phyloP scores from a whole-genome alignment of 2,329 filamentous ascomycete genomes.

The Cordyceps tenuipes region DNA sequence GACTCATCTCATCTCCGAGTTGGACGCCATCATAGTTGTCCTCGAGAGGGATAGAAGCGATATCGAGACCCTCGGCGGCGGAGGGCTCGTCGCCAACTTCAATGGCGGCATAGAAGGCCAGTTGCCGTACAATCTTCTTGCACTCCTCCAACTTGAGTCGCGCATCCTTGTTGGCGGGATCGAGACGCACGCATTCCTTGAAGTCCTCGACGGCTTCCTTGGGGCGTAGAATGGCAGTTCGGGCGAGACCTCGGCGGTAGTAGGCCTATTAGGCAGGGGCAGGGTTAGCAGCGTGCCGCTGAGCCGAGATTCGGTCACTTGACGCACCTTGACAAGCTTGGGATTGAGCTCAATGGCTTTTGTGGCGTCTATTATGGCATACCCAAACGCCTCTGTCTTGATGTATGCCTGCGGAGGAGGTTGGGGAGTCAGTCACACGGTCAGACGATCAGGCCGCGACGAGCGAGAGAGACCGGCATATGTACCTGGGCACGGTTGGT shows the following conservation, averaged over 20 bases:
- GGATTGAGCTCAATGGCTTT: conserved; percentile 87
- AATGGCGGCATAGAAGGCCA: conserved; percentile 91
- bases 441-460: conserved; percentile 26
- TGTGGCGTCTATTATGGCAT: conserved; percentile 81
- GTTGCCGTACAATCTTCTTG: conserved; percentile 85
- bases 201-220: conserved; percentile 88
- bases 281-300: not conserved
- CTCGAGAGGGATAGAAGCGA: conserved; percentile 79
- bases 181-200: conserved; percentile 79
- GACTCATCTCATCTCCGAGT: conserved; percentile 77
- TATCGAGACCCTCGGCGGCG: conserved; percentile 79
- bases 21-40: conserved; percentile 75
- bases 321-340: conserved; percentile 72
- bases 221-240: conserved; percentile 82
- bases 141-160: conserved; percentile 87
- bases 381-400: conserved; percentile 91
- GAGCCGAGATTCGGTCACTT: not conserved
- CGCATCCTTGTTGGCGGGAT: conserved; percentile 81
- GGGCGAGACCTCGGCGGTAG: conserved; percentile 85
- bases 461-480: conserved; percentile 14
- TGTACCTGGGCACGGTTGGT: conserved; percentile 81
- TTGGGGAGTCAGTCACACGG: conserved; percentile 39
- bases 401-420: conserved; percentile 65
- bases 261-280: conserved; percentile 55
- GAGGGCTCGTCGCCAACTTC: conserved; percentile 89